A percentile compares a stretch with the other conserved stretches of the same genome.
Conservation (phyloP, 2,329 filamentous ascomycete species). For the Diaporthe sp. region DNA sequence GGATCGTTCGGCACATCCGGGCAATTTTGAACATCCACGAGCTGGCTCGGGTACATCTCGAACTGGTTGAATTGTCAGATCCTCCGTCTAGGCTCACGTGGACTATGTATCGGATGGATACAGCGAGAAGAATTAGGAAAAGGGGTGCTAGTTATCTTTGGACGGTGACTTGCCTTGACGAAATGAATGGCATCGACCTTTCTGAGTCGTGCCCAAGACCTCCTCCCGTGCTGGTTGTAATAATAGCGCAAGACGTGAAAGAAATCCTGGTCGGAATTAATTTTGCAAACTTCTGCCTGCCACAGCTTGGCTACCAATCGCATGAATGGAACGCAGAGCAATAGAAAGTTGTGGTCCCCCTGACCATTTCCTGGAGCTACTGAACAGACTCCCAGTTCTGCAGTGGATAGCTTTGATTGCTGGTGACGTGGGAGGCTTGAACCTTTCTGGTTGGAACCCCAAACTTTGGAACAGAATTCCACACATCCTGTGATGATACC, state of each 20-base stretch:
- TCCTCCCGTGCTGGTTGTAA: slow-evolving; percentile 33
- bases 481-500: no score
- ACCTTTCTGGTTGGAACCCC: neutral
- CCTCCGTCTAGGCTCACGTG: no score
- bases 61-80: neutral
- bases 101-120: no score
- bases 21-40: slow-evolving; percentile 20
- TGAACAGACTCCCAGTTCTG: slow-evolving; percentile 13
- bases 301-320: slow-evolving; percentile 32
- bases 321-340: slow-evolving; percentile 37
- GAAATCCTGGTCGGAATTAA: slow-evolving; percentile 38
- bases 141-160: no score
- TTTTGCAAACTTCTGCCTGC: slow-evolving; percentile 38
- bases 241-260: slow-evolving; percentile 35
- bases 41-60: slow-evolving; percentile 18
- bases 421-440: neutral
- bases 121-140: no score
- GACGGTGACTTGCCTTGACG: slow-evolving; percentile 13
- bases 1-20: neutral
- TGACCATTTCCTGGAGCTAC: neutral
- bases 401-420: neutral
- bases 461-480: neutral
- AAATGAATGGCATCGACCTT: slow-evolving; percentile 13
- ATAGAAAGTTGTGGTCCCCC: slow-evolving; percentile 34
- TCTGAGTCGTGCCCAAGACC: slow-evolving; percentile 32